These are phyloP conservation scores for Hsuehochloa calcarea DNA, from an alignment of 176 grass and related monocot genomes.

Conservation along the genomic window DNA sequence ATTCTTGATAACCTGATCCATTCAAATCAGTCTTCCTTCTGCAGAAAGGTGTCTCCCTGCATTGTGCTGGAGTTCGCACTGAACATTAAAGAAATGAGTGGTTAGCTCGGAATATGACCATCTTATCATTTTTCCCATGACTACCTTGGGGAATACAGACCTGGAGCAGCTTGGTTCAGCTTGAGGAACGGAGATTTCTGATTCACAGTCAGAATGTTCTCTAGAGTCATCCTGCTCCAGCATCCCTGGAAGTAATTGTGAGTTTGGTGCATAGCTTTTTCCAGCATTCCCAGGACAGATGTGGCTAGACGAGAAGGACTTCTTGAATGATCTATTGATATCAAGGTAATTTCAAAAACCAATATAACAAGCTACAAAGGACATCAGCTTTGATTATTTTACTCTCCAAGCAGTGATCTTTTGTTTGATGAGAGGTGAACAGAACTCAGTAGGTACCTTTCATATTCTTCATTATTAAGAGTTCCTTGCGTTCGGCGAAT, in stretches of 20 bases:
- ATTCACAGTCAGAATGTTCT: constrained; percentile 37
- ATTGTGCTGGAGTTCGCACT: constrained; percentile 29
- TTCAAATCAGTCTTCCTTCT: constrained; percentile 17
- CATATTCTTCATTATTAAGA: constrained; percentile 26
- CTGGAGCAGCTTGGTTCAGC: constrained; percentile 28
- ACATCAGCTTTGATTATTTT: neutral
- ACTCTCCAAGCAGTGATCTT: neutral
- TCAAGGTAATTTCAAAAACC: neutral
- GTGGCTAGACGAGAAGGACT: neutral
- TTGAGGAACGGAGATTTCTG: constrained; percentile 38
- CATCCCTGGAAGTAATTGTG: constrained; percentile 38
- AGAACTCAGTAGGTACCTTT: constrained; percentile 25
- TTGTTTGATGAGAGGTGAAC: neutral
- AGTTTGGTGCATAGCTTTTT: constrained; percentile 4
- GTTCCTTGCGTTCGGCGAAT: constrained; percentile 3
- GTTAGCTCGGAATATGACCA: neutral
- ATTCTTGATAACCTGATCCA: constrained; percentile 21
- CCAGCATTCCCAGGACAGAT: neutral
- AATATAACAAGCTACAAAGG: neutral
- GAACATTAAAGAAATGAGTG: neutral
- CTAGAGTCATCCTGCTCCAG: constrained; percentile 9
- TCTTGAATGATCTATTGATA: neutral
- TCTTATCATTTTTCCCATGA: neutral
- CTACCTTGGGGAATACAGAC: constrained; percentile 14
- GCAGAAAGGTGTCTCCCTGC: constrained; percentile 20